phyloP scores from a whole-genome alignment of 2,329 filamentous ascomycete species.

The Metarhizium rileyi region DNA sequence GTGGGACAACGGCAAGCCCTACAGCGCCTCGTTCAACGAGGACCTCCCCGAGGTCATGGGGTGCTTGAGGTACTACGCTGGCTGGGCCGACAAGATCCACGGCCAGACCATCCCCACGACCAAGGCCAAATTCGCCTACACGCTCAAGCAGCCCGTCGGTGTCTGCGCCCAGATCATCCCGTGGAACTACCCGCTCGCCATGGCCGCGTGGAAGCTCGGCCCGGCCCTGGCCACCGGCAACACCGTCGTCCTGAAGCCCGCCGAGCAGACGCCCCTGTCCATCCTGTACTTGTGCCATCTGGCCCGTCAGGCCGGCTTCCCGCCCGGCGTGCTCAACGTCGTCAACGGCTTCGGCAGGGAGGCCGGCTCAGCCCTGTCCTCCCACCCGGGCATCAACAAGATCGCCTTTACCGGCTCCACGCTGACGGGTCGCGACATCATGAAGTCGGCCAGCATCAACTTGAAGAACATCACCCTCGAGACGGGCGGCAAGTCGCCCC shows the following conservation, averaged over 20 bases:
- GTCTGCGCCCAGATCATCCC: conserved; percentile 68
- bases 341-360: conserved; percentile 61
- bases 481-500: conserved; percentile 56
- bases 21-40: conserved; percentile 52
- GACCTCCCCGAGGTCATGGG: conserved; percentile 43
- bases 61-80: conserved; percentile 63
- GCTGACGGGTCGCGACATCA: conserved; percentile 60
- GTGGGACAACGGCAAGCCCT: conserved; percentile 71
- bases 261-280: conserved; percentile 58
- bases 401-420: conserved; percentile 74
- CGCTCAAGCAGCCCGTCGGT: conserved; percentile 65
- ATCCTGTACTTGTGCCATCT: conserved; percentile 57
- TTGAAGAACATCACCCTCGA: conserved; percentile 59
- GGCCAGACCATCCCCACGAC: conserved; percentile 66
- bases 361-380: conserved; percentile 58
- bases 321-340: conserved; percentile 68
- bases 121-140: conserved; percentile 62
- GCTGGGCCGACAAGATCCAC: conserved; percentile 70
- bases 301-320: conserved; percentile 65
- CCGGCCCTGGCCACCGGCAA: conserved; percentile 59
- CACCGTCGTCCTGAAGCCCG: conserved; percentile 54
- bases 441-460: conserved; percentile 61
- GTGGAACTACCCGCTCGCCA: conserved; percentile 54
- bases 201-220: conserved; percentile 60
- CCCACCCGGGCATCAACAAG: conserved; percentile 62